phyloP scores from a whole-genome alignment of 2,329 filamentous ascomycete species.

The Botrytis fragariae region DNA sequence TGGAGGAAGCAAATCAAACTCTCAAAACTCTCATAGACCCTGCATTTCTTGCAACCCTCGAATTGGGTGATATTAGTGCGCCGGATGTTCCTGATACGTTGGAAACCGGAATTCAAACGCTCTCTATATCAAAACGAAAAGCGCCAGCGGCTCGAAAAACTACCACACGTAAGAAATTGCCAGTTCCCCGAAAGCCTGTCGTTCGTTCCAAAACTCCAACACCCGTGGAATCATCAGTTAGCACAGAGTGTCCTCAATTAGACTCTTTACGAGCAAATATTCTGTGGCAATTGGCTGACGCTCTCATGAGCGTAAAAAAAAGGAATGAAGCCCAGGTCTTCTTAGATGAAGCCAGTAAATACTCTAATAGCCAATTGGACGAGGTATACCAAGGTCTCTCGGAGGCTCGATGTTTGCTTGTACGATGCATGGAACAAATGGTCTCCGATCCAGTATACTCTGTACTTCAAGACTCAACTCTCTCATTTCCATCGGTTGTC shows the following conservation, averaged over 20 bases:
- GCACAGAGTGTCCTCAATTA: constrained; percentile 39
- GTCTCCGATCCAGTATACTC: constrained; percentile 80
- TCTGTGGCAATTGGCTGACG: constrained; percentile 50
- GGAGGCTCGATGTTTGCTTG: constrained; percentile 65
- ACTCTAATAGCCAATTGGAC: constrained; percentile 45
- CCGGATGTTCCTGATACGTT: constrained; percentile 25
- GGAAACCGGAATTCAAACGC: constrained; percentile 29
- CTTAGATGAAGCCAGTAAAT: constrained; percentile 51
- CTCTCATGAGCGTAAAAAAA: constrained; percentile 45
- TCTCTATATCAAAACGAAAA: constrained; percentile 39
- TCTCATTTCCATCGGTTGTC: constrained; percentile 73
- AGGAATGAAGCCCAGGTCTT: constrained; percentile 57
- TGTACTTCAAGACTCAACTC: constrained; percentile 86
- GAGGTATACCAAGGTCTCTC: constrained; percentile 54
- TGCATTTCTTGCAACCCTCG: constrained; percentile 33
- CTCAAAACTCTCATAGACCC: constrained; percentile 45
- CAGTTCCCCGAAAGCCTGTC: constrained; percentile 35
- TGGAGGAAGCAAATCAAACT: constrained; percentile 48
- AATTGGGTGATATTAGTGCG: constrained; percentile 26
- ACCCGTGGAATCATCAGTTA: constrained; percentile 26
- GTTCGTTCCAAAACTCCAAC: constrained; percentile 31
- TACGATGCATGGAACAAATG: constrained; percentile 69
- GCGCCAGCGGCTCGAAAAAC: constrained; percentile 29
- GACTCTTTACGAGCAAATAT: constrained; percentile 48
- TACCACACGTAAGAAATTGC: constrained; percentile 32